Evolutionary conservation across 2,329 filamentous ascomycete species (phyloP), one percentile per base, ranked within the genome.

Genomic region (Fusarium bulbicola): DNA sequence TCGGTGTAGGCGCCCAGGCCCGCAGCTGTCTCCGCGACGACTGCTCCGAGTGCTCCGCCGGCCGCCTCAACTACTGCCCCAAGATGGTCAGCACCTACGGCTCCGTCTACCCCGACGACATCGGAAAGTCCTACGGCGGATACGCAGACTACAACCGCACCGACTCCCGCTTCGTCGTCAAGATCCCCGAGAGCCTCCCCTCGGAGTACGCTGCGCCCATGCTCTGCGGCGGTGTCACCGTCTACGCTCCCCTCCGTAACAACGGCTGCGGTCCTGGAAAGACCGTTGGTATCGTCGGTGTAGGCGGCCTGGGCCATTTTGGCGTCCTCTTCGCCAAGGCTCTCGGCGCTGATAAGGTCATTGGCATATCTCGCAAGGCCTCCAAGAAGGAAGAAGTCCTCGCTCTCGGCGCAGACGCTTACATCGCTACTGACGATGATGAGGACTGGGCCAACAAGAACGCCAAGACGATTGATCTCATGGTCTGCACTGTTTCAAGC

Each of bases 231-330:
- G 92, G 92, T 26, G 86, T 93, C 45, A 93, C 92, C 0, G 84
- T 91, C 15, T 94, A 86, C 76, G 84, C 85, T 13, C 92, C 92
- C 2, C 80, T 94, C 47, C 84, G 84, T 63, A 85, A 88, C 57
- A 88, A 92, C 67, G 89, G 89, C 13, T 88, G 86, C 60, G 92
- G 91, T 0, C 90, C 90, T 0, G 91, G 91, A 20, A 92, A 91
- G 82, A 85, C 80, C 8, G 90, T 93, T 5, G 91, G 90, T 0
- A 88, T 93, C 63, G 83, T 93, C 30, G 91, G 91, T 6, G 83
- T 93, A 24, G 91, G 92, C 13, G 91, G 91, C 6, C 79, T 93
- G 5, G 91, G 91, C 0, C 91, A 93, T 80, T 89, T 93, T 73
- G 92, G 88, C 8, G 81, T 93, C 14, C 81, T 92, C 34, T 92